phyloP scores from a whole-genome alignment of 495 filamentous ascomycete species.

The Pyrenopolyporus hunteri region DNA sequence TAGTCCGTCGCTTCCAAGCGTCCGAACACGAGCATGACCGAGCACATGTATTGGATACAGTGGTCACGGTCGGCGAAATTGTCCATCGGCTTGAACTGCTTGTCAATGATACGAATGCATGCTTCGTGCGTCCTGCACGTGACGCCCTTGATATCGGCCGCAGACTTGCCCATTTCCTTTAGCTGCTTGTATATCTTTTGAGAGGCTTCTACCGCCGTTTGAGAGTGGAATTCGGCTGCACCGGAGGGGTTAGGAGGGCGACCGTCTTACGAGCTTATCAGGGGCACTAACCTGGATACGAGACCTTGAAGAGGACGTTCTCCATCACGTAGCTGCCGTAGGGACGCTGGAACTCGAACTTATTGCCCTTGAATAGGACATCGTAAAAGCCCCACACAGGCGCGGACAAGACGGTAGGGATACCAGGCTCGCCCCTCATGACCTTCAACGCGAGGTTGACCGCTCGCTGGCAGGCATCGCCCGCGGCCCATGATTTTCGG shows the following conservation, averaged over 20 bases:
- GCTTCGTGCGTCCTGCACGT: slow-evolving; percentile 97
- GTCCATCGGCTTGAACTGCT: slow-evolving; percentile 99
- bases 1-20: slow-evolving; percentile 92
- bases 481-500: slow-evolving; percentile 97
- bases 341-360: slow-evolving; percentile 92
- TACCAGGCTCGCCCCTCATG: slow-evolving; percentile 84
- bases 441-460: slow-evolving; percentile 96
- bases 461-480: slow-evolving; percentile 95
- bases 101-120: slow-evolving; percentile 98
- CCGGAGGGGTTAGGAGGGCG: slow-evolving; percentile 3
- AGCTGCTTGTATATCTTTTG: slow-evolving; percentile 85
- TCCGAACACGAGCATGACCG: slow-evolving; percentile 92
- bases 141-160: slow-evolving; percentile 90
- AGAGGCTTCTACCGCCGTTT: slow-evolving; percentile 95
- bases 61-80: slow-evolving; percentile 99
- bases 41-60: slow-evolving; percentile 99
- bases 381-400: slow-evolving; percentile 99
- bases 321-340: slow-evolving; percentile 99
- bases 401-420: slow-evolving; percentile 90
- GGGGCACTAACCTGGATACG: slow-evolving; percentile 76
- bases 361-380: slow-evolving; percentile 92
- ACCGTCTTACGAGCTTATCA: neutral
- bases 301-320: slow-evolving; percentile 99
- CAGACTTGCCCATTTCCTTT: slow-evolving; percentile 83
- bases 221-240: slow-evolving; percentile 95